Percentiles rank a stretch among this genome's conserved stretches.
Evolutionary conservation across 371 early-diverging fungal species (phyloP).

Genomic region (Massospora cicadina): DNA sequence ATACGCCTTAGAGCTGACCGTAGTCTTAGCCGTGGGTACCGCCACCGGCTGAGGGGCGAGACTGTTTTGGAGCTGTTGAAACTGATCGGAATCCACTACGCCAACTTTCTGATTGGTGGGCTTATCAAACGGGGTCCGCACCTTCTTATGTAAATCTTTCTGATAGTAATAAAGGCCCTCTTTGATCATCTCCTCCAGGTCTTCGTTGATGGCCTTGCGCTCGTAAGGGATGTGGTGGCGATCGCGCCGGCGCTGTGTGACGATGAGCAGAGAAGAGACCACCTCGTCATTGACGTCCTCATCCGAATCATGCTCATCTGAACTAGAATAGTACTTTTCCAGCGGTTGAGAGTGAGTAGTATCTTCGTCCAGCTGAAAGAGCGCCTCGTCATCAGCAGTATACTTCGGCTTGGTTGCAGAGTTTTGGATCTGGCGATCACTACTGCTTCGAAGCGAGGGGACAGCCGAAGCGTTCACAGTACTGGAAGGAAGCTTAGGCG

Average conservation of each 20-base stretch:
- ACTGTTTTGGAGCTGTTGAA: background rate
- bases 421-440: background rate
- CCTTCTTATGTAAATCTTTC: constrained; percentile 32
- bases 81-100: constrained; percentile 6
- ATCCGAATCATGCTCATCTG: constrained; percentile 12
- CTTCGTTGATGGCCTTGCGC: constrained; percentile 67
- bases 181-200: constrained; percentile 81
- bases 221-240: constrained; percentile 51
- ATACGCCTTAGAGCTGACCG: background rate
- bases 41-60: background rate
- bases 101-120: constrained; percentile 12
- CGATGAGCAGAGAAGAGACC: constrained; percentile 73
- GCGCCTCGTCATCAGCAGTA: constrained; percentile 5
- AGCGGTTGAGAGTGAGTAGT: background rate
- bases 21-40: background rate
- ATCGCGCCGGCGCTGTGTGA: constrained; percentile 68
- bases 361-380: constrained; percentile 7
- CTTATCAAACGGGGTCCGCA: constrained; percentile 5
- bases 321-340: background rate
- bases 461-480: background rate
- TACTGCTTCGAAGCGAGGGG: background rate
- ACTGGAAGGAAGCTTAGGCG: background rate
- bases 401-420: constrained; percentile 4
- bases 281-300: constrained; percentile 58
- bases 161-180: constrained; percentile 88